phyloP scores from a whole-genome alignment of 805 yeast species.

The Candida berthetii region DNA sequence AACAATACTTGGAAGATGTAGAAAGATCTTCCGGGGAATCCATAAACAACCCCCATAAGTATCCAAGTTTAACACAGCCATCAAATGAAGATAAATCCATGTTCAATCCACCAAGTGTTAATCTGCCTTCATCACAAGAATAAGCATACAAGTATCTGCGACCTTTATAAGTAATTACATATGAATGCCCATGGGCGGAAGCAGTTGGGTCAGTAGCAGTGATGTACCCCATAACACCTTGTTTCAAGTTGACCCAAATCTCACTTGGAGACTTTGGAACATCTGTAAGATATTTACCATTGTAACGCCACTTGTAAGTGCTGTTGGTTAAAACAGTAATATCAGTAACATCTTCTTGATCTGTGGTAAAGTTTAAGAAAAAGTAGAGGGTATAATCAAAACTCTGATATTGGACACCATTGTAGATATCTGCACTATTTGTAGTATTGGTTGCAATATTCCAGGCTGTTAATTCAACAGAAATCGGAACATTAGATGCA shows the following conservation, averaged over 20 bases:
- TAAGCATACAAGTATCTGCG: constrained; percentile 3
- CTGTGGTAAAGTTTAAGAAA: constrained; percentile 12
- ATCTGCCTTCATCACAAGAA: constrained; percentile 2
- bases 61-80: background rate
- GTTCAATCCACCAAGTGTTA: background rate
- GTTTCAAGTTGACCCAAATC: constrained; percentile 9
- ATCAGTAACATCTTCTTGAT: constrained; percentile 10
- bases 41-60: too few relatives aligned
- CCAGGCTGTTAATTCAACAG: background rate
- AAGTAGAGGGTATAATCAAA: constrained; percentile 4
- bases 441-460: background rate
- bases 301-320: background rate
- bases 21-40: too few relatives aligned
- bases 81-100: background rate
- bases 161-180: constrained; percentile 5
- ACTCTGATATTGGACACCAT: too few relatives aligned
- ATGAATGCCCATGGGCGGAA: constrained; percentile 1
- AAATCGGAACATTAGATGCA: constrained; percentile 2
- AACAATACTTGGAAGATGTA: too few relatives aligned
- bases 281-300: background rate
- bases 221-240: constrained; percentile 10
- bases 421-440: too few relatives aligned
- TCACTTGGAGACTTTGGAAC: constrained; percentile 6
- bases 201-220: background rate
- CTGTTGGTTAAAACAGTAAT: constrained; percentile 9